phyloP scores from a whole-genome alignment of 176 grass and related monocot genomes.

The Areca catechu region DNA sequence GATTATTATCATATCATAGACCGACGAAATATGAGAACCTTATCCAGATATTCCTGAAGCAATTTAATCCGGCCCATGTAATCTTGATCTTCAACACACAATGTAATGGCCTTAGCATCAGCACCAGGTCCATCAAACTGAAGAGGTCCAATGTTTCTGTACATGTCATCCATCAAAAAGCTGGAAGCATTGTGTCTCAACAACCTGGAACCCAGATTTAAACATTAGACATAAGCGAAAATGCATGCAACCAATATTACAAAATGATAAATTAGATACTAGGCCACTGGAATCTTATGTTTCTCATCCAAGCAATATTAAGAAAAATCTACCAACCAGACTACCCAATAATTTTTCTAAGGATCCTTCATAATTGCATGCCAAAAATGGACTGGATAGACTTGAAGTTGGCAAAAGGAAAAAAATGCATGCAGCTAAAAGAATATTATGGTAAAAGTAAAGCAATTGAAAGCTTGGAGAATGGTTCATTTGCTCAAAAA shows the following conservation, averaged over 20 bases:
- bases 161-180: constrained; percentile 92
- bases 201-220: constrained; percentile 33
- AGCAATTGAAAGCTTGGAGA: too few species aligned
- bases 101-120: constrained; percentile 61
- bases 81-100: constrained; percentile 95
- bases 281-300: too few species aligned
- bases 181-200: constrained; percentile 64
- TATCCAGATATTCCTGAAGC: constrained; percentile 85
- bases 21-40: constrained; percentile 32
- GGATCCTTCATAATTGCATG: too few species aligned
- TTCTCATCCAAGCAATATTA: too few species aligned
- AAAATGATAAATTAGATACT: too few species aligned
- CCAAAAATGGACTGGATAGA: background rate
- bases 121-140: constrained; percentile 84
- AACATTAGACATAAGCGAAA: too few species aligned
- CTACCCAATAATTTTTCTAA: too few species aligned
- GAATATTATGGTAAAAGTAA: too few species aligned
- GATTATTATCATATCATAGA: background rate
- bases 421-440: background rate
- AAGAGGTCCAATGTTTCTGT: constrained; percentile 91
- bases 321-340: too few species aligned
- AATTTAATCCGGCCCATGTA: constrained; percentile 99
- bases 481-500: too few species aligned
- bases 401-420: background rate
- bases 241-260: too few species aligned